Evolutionary conservation across 306 rosid genomes (phyloP).

Genomic region (Alnus rubra): DNA sequence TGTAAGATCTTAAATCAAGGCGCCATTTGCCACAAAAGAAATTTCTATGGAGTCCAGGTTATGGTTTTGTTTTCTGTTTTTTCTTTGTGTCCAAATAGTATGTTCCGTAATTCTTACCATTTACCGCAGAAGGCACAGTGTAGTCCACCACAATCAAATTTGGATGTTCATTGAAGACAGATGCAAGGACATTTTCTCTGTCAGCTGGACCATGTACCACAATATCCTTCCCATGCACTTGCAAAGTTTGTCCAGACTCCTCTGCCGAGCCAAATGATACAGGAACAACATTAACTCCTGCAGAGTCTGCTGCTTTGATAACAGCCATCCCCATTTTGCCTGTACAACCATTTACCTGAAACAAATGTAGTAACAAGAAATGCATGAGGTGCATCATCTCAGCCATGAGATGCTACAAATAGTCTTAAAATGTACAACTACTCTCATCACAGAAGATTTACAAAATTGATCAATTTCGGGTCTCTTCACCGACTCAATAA

Average conservation of each 20-base stretch:
- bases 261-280: constrained; percentile 73
- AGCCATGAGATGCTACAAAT: neutral
- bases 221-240: constrained; percentile 63
- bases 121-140: constrained; percentile 83
- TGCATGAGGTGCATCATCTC: constrained; percentile 1
- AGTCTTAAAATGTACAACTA: no score
- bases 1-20: no score
- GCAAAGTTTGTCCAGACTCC: constrained; percentile 61
- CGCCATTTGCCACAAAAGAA: no score
- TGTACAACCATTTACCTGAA: constrained; percentile 80
- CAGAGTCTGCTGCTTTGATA: constrained; percentile 77
- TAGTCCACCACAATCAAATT: constrained; percentile 83
- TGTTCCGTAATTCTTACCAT: constrained; percentile 52
- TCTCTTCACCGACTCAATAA: neutral
- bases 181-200: constrained; percentile 63
- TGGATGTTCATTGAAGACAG: constrained; percentile 57
- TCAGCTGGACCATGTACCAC: constrained; percentile 78
- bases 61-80: neutral
- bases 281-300: constrained; percentile 79
- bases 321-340: constrained; percentile 94
- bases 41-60: no score
- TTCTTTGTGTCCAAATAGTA: neutral
- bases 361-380: constrained; percentile 10
- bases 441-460: neutral
- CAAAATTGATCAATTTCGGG: neutral